A percentile compares a stretch with the other conserved stretches of the same genome.
Conservation (phyloP, 192 early-diverging fungal species). For the Entomortierella chlamydospora region DNA sequence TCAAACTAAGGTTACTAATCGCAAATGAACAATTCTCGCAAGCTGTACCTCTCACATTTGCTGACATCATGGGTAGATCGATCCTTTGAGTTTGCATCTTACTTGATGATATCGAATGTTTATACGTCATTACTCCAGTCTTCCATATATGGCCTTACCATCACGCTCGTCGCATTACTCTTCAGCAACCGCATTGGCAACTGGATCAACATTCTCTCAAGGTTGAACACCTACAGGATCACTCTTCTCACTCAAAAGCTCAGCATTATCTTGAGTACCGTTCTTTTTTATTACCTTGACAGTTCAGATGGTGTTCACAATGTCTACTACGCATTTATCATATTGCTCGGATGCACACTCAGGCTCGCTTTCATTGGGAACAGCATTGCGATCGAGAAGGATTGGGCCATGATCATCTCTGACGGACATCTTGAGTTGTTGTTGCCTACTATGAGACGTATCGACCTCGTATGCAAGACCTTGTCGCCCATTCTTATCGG, state of each 20-base stretch:
- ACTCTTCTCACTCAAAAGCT: slow-evolving; percentile 27
- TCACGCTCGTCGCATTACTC: slow-evolving; percentile 14
- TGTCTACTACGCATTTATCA: slow-evolving; percentile 20
- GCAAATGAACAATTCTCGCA: background rate
- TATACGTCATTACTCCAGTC: slow-evolving; percentile 27
- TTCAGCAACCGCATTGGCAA: slow-evolving; percentile 45
- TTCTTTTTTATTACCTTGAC: slow-evolving; percentile 19
- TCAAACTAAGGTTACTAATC: too few species aligned
- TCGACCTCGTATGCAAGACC: slow-evolving; percentile 52
- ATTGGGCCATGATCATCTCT: slow-evolving; percentile 48
- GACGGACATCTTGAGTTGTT: slow-evolving; percentile 25
- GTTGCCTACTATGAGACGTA: slow-evolving; percentile 33
- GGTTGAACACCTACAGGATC: slow-evolving; percentile 20
- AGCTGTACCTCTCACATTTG: background rate
- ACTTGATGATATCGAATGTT: slow-evolving; percentile 31
- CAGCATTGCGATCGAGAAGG: slow-evolving; percentile 40
- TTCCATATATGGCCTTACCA: slow-evolving; percentile 42
- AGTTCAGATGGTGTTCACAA: background rate
- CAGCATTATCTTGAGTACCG: slow-evolving; percentile 21
- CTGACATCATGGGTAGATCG: background rate
- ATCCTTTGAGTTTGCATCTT: slow-evolving; percentile 46
- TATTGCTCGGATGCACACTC: slow-evolving; percentile 33
- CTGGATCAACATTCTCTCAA: slow-evolving; percentile 39
- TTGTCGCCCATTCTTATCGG: slow-evolving; percentile 38
- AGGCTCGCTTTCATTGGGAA: slow-evolving; percentile 41